Conservation (phyloP, 2,329 filamentous ascomycete genomes). For the Achaetomium macrosporum region DNA sequence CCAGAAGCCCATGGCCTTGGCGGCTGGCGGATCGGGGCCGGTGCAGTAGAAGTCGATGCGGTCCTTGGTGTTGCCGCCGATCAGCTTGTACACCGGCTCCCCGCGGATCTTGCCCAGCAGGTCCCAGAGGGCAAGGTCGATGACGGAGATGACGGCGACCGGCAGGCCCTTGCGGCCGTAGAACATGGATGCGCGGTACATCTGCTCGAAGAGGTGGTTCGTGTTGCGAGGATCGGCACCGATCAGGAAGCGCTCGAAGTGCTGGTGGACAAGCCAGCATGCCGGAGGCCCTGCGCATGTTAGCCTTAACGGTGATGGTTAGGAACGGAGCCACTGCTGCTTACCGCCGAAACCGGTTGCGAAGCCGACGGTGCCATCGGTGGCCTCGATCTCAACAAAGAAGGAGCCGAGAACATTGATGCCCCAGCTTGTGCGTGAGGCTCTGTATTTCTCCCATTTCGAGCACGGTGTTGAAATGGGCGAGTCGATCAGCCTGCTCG, state of each 20-base stretch:
- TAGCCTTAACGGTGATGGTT: not conserved
- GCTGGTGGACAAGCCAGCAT: constrained; percentile 89
- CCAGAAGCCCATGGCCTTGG: constrained; percentile 82
- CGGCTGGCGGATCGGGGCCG: constrained; percentile 73
- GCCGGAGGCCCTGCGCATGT: constrained; percentile 63
- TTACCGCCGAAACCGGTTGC: constrained; percentile 84
- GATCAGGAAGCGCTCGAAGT: constrained; percentile 87
- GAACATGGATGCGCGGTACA: constrained; percentile 95
- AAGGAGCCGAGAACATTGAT: constrained; percentile 95
- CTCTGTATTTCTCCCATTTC: constrained; percentile 79
- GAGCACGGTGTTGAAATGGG: constrained; percentile 92
- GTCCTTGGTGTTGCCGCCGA: constrained; percentile 81
- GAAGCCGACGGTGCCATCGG: constrained; percentile 87
- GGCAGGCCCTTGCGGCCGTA: constrained; percentile 91
- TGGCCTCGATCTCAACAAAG: constrained; percentile 81
- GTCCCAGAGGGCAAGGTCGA: constrained; percentile 91
- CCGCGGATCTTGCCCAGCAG: constrained; percentile 83
- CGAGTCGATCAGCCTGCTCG: constrained; percentile 77
- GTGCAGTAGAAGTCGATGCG: constrained; percentile 92
- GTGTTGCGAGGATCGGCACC: constrained; percentile 86
- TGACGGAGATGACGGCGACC: constrained; percentile 86
- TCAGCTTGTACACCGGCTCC: constrained; percentile 91
- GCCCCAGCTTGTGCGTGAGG: constrained; percentile 85
- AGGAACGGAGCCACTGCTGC: not conserved
- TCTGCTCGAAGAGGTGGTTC: constrained; percentile 89